Percentiles rank a stretch among this genome's conserved stretches.
phyloP scores from a whole-genome alignment of 1,284 basidiomycete genomes.

The Cutaneotrichosporon cutaneum region DNA sequence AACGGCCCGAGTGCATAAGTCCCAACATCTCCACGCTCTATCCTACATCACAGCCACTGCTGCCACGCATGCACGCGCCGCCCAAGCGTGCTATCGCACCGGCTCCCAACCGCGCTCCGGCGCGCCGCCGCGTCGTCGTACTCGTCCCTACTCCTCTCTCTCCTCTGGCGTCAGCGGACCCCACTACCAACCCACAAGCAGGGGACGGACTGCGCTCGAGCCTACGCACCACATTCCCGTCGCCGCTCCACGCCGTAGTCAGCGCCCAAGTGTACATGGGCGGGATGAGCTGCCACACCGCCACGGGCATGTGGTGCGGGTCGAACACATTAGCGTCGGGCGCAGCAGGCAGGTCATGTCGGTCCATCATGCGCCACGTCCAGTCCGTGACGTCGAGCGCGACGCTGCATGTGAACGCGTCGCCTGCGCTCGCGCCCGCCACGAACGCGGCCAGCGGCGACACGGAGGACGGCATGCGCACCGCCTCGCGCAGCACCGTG shows the following conservation, averaged over 20 bases:
- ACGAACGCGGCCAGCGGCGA: slow-evolving; percentile 18
- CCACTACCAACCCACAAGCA: not conserved
- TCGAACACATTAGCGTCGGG: slow-evolving; percentile 23
- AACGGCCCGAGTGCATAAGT: not conserved
- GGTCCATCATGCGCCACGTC: slow-evolving; percentile 25
- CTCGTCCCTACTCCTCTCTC: not conserved
- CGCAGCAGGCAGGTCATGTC: slow-evolving; percentile 4
- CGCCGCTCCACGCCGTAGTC: slow-evolving; percentile 23
- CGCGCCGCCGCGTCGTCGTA: not conserved
- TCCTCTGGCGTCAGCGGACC: not conserved
- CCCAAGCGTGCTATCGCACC: slow-evolving; percentile 5
- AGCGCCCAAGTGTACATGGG: slow-evolving; percentile 27
- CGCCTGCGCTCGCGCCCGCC: slow-evolving; percentile 20
- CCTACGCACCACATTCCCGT: slow-evolving; percentile 3
- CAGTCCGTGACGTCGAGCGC: slow-evolving; percentile 23
- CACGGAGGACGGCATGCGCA: slow-evolving; percentile 14
- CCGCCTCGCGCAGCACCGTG: slow-evolving; percentile 15
- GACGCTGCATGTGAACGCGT: slow-evolving; percentile 19
- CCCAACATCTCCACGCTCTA: not conserved
- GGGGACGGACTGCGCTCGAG: not conserved
- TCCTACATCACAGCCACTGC: slow-evolving; percentile 20
- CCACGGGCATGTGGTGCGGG: slow-evolving; percentile 26
- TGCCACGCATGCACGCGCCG: slow-evolving; percentile 23
- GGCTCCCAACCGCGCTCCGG: not conserved
- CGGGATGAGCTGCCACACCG: slow-evolving; percentile 25